Evolutionary conservation across 2,329 filamentous ascomycete genomes (phyloP), one percentile per base, ranked within the genome.

Genomic region (Xylaria sp.): DNA sequence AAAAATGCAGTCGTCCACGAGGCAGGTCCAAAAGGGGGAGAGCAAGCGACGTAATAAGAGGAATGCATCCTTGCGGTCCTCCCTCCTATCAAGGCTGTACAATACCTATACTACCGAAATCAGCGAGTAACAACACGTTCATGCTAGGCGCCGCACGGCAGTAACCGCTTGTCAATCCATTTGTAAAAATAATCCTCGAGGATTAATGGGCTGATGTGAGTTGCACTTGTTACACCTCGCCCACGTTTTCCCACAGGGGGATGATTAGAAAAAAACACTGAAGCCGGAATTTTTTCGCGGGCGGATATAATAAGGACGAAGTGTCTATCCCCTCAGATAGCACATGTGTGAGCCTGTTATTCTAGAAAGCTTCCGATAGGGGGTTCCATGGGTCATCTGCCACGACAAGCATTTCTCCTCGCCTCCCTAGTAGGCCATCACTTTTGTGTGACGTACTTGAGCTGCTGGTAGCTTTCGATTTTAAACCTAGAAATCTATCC

Each of bases 171-270:
- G 39, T 13, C 32, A 36, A 18, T 41, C 20, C 23, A 32, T 52
- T 48, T 46, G 28, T n/a, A 52, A 55, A 45, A 41, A 25, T 28
- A 12, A 67, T 43, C 55, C 60, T 65, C 8, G 15, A 61, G 56
- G 61, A 58, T 65, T 9, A 18, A 25, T 60, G 23, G 65, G 50
- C 60, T 59, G 34, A 45, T 59, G 34, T 52, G 43, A 53, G 57
- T 28, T 67, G 59, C 56, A 43, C 39, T 30, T 32, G 30, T 34
- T 8, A n/a, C 23, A 56, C 53, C 25, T 25, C 3, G 20, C 53
- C 30, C 48, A 45, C 13, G 48, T 41, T 34, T 50, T 50, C 23
- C 13, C 20, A 23, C 45, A 32, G 34, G 15, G 41, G 32, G 3
- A 36, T 15, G 18, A 15, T 3, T 3, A 30, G 13, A 28, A 28